Conservation (phyloP, 257 asterid genomes). For the Linaria vulgaris region DNA sequence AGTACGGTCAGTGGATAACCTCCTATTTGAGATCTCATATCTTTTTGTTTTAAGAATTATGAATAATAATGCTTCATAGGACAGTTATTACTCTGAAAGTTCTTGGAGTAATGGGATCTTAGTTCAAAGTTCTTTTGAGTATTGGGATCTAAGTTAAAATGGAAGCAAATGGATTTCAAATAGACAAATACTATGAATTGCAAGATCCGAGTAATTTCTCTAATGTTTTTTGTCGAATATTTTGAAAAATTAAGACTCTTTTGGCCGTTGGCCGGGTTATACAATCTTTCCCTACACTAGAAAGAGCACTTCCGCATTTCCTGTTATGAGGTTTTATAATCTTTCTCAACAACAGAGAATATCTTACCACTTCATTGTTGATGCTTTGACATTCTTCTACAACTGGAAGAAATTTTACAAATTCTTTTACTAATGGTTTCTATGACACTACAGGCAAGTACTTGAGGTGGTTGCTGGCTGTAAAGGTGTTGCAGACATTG, state of each 20-base stretch:
- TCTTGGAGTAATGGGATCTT: too few species aligned
- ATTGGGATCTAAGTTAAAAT: conserved; percentile 7
- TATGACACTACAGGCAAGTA: conserved; percentile 61
- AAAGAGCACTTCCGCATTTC: neutral
- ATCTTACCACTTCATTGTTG: neutral
- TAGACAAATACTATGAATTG: conserved; percentile 3
- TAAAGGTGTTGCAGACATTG: conserved; percentile 68
- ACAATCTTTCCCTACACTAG: neutral
- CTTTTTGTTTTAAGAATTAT: conserved; percentile 5
- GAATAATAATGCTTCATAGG: neutral
- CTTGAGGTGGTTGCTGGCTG: conserved; percentile 95
- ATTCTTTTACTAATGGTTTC: neutral
- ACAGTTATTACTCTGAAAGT: too few species aligned
- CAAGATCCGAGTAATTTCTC: neutral
- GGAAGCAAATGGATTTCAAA: neutral
- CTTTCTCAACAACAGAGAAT: neutral
- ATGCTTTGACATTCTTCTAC: neutral
- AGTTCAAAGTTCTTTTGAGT: neutral
- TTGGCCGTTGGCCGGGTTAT: neutral
- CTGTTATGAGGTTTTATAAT: neutral
- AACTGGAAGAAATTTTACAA: neutral
- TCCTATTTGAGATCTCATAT: conserved; percentile 8
- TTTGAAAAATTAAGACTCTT: neutral
- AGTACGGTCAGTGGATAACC: conserved; percentile 61
- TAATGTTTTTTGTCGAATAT: neutral